Conservation (phyloP, 2,329 filamentous ascomycete species). For the Neofusicoccum sp. region DNA sequence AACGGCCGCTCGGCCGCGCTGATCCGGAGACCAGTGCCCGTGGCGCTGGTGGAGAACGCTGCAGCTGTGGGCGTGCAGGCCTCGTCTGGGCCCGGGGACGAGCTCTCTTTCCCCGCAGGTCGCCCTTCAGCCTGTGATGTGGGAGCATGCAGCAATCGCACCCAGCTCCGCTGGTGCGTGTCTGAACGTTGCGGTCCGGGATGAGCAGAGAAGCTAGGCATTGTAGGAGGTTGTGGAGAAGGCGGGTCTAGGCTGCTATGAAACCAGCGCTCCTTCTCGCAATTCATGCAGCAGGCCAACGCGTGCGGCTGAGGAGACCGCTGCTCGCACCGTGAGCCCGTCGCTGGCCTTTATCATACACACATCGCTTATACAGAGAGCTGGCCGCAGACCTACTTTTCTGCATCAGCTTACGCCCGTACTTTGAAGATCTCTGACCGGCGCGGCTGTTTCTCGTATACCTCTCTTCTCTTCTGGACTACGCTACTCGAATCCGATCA, state of each 20-base stretch:
- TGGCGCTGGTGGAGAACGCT: slow-evolving; percentile 11
- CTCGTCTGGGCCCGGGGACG: background rate
- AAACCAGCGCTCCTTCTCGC: background rate
- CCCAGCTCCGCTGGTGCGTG: background rate
- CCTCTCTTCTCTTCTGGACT: background rate
- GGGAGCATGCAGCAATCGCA: background rate
- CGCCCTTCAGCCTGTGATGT: background rate
- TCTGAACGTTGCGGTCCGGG: background rate
- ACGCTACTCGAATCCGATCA: background rate
- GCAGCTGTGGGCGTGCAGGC: slow-evolving; percentile 4
- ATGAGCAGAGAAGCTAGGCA: background rate
- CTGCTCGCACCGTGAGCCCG: background rate
- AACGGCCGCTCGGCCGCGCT: slow-evolving; percentile 7
- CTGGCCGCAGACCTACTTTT: background rate
- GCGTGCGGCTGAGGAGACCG: background rate
- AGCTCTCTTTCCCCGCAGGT: background rate
- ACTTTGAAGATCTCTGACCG: background rate
- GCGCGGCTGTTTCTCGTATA: slow-evolving; percentile 5
- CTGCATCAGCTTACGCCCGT: background rate
- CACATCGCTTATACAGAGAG: background rate
- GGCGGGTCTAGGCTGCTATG: background rate
- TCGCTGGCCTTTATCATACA: background rate
- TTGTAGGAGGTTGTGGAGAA: background rate
- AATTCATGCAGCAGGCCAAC: slow-evolving; percentile 12
- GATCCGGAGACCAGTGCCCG: slow-evolving; percentile 14